Base-by-base conservation (phyloP, 2,329 filamentous ascomycete genomes). In the Didymella arachidicola region DNA sequence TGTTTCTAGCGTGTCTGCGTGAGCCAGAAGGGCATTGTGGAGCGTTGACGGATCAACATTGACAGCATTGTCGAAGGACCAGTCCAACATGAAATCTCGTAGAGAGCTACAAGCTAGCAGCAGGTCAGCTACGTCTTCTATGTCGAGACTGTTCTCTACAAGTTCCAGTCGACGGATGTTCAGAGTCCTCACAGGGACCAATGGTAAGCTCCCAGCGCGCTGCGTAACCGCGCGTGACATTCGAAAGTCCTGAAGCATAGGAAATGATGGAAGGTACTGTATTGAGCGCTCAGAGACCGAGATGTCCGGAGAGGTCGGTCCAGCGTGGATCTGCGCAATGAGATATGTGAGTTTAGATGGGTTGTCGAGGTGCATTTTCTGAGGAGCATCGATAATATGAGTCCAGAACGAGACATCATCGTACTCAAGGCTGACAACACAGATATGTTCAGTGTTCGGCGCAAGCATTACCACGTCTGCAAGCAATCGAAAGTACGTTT, bases 391-490 rank as follows among this genome's bases (percentile, higher is more conserved):
- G 4, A 54, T 22, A 10, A 72, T 2, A 26, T 65, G 22, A 16
- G 54, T 45, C 72, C 70, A 74, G n/a, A 74, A 59, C 1, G 67
- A 66, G 0, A 69, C 34, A 1, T 65, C 48, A 1, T 25, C 3
- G 4, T 53, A 51, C 55, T 74, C 72, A 4, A 73, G 4, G 34
- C 64, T 71, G 8, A 68, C 61, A 5, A 73, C 45, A 29, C 54
- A 66, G 1, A 73, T 46, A 19, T 72, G 62, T 30, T 64, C 55
- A 11, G 73, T 30, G 14, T 74, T 73, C 6, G 56, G 51, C 1
- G 63, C 63, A 22, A 39, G 36, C 2, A 44, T 49, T 11, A 71
- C 53, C 12, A 73, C 39, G 2, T 55, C 46, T 12, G 63, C 64
- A n/a, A 75, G 62, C n/a, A 63, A 41, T 1, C 29, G 32, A 30